Evolutionary conservation across 495 filamentous ascomycete genomes (phyloP), one percentile per base, ranked within the genome.

Genomic region (Neurospora sp.): DNA sequence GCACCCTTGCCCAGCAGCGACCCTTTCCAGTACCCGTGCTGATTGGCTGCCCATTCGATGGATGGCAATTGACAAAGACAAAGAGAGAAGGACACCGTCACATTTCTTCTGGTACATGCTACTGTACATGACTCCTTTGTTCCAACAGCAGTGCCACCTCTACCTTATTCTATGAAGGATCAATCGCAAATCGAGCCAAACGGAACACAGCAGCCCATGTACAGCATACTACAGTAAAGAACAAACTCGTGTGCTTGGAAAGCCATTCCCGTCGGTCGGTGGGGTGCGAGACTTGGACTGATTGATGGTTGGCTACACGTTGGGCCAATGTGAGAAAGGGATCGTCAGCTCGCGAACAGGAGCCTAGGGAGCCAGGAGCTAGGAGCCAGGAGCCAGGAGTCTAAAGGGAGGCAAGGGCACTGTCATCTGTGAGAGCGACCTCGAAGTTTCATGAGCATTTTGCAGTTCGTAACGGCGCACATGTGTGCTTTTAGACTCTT

Each of bases 1-100:
- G 75, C 74, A 77, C 77, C 75, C 77, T 71, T 71, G 74, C 72
- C 42, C 68, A 71, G 53, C 22, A 74, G 74, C 59, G 68, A 59
- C 61, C 59, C 8, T 70, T 68, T 65, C 70, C 69, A 70, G 35
- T 39, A 22, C 9, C 38, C 69, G 40, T 41, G 42, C 71, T 75
- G 73, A 78, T 78, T 78, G 77, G 77, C 45, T 35, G 53, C 14
- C 44, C 39, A 59, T 42, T 27, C 72, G 31, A 71, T 37, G 27
- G 53, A 61, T 61, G 53, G 53, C 53, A 31, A 31, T 59, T 59
- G 45, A 10, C 20, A 27, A 27, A 9, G 47, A 22, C n/a, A 31
- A 16, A 61, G 47, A 61, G 22, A 61, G 53, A 6, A 35, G 47
- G 47, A 59, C 47, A 27, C 47, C 47, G 47, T 59, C 47, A 59